Percentiles rank a stretch among this genome's conserved stretches.
phyloP scores from a whole-genome alignment of 2,329 filamentous ascomycete species.

The Neocatenulostroma microsporum region DNA sequence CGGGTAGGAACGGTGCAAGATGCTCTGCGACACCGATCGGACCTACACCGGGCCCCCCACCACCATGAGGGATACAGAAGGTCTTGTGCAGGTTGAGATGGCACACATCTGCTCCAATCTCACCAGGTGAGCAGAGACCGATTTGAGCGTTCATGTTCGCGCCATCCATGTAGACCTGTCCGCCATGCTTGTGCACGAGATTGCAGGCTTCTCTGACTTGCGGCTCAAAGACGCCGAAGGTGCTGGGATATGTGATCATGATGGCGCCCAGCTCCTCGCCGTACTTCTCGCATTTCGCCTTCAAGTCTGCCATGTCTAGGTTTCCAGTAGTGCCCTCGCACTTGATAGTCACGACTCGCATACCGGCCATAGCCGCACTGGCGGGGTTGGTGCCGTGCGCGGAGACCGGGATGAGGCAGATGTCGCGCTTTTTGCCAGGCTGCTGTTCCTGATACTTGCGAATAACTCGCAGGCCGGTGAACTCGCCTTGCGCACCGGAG shows the following conservation, averaged over 20 bases:
- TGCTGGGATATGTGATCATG: constrained; percentile 96
- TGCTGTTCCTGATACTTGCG: constrained; percentile 71
- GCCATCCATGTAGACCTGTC: constrained; percentile 97
- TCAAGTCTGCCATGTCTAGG: constrained; percentile 76
- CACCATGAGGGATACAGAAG: constrained; percentile 95
- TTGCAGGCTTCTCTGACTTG: constrained; percentile 77
- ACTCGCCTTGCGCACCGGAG: constrained; percentile 92
- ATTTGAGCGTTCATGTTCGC: constrained; percentile 99
- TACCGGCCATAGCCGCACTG: constrained; percentile 89
- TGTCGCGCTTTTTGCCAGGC: constrained; percentile 64
- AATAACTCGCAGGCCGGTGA: constrained; percentile 81
- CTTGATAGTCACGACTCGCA: constrained; percentile 88
- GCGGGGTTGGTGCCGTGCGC: constrained; percentile 95
- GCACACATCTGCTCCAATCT: constrained; percentile 93
- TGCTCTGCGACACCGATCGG: constrained; percentile 87
- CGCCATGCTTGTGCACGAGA: constrained; percentile 77
- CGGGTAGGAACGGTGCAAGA: constrained; percentile 67
- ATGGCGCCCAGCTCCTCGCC: constrained; percentile 79
- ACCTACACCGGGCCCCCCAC: constrained; percentile 86
- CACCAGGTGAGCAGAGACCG: constrained; percentile 85
- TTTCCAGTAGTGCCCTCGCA: constrained; percentile 83
- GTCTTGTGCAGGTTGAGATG: constrained; percentile 98
- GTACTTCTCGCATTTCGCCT: constrained; percentile 83
- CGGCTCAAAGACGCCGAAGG: constrained; percentile 91
- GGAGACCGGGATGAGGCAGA: constrained; percentile 89